A percentile compares a stretch with the other conserved stretches of the same genome.
Conservation (phyloP, 139 green algal species). For the Chlorella vulgaris region DNA sequence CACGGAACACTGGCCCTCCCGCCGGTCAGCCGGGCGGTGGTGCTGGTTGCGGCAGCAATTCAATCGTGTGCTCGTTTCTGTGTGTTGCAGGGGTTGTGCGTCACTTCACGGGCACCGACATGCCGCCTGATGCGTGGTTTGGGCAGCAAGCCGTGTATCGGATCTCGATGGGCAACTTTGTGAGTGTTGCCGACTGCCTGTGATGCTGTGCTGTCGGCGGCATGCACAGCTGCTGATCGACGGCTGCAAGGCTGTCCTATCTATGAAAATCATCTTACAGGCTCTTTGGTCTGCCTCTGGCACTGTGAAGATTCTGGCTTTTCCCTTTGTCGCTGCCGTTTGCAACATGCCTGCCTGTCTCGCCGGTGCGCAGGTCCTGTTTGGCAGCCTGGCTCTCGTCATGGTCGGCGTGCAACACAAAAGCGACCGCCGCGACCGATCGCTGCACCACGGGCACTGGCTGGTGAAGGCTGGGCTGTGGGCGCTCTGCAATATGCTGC, state of each 20-base stretch:
- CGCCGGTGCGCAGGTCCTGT: slow-evolving; percentile 78
- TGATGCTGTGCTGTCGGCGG: neutral
- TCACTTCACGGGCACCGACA: slow-evolving; percentile 34
- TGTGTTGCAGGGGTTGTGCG: slow-evolving; percentile 64
- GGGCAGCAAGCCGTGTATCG: slow-evolving; percentile 96
- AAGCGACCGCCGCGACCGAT: slow-evolving; percentile 77
- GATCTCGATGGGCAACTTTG: slow-evolving; percentile 92
- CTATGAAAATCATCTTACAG: too few species aligned
- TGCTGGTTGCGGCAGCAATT: neutral
- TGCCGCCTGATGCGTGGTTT: slow-evolving; percentile 80
- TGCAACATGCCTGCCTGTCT: too few species aligned
- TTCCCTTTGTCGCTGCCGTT: too few species aligned
- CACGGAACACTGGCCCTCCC: neutral
- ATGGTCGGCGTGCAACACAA: slow-evolving; percentile 85
- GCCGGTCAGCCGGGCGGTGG: neutral
- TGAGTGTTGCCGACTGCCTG: slow-evolving; percentile 54
- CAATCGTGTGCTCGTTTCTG: neutral
- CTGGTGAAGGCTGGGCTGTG: slow-evolving; percentile 88
- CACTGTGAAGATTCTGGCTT: too few species aligned
- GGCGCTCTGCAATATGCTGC: slow-evolving; percentile 75
- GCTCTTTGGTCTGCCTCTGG: too few species aligned
- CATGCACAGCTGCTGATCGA: slow-evolving; percentile 82
- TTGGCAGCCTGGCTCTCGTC: slow-evolving; percentile 74
- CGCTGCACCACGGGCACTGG: slow-evolving; percentile 90
- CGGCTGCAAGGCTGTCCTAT: too few species aligned